Percentiles rank a stretch among this genome's conserved stretches.
Evolutionary conservation across 2,329 filamentous ascomycete genomes (phyloP).

Genomic region (Chaetothyriales sp.): DNA sequence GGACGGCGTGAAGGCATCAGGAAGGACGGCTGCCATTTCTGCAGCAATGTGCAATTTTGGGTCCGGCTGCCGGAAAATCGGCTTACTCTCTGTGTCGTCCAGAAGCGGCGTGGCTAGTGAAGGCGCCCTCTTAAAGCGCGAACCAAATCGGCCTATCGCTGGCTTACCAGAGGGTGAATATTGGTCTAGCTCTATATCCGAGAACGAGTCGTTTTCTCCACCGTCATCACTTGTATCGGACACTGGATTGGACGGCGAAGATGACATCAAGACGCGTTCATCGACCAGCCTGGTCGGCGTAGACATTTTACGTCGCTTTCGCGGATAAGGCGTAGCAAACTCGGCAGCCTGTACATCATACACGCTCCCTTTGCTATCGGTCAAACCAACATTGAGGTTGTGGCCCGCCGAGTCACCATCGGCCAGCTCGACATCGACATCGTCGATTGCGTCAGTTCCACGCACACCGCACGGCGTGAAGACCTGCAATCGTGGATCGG

Average conservation of each 20-base stretch:
- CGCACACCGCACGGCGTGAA: too few relatives aligned
- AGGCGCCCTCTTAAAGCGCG: background rate
- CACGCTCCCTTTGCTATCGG: background rate
- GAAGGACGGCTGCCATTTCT: conserved; percentile 5
- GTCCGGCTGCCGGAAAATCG: background rate
- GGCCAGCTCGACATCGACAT: background rate
- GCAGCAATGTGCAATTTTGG: background rate
- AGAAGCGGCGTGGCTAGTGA: background rate
- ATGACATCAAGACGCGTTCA: conserved; percentile 9
- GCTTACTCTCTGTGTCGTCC: background rate
- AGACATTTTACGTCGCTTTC: conserved; percentile 10
- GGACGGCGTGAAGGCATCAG: conserved; percentile 17
- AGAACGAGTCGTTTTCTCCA: background rate
- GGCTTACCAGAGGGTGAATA: background rate
- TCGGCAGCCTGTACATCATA: background rate
- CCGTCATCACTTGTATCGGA: background rate
- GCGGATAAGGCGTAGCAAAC: background rate
- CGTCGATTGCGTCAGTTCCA: background rate
- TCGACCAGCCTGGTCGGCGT: background rate
- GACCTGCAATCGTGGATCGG: background rate
- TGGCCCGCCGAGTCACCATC: background rate
- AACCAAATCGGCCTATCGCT: background rate
- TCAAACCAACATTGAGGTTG: background rate
- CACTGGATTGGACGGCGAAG: conserved; percentile 5
- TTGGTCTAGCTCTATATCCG: background rate